Base-by-base conservation (phyloP, 345 rosid species). In the Aquilaria malaccensis region DNA sequence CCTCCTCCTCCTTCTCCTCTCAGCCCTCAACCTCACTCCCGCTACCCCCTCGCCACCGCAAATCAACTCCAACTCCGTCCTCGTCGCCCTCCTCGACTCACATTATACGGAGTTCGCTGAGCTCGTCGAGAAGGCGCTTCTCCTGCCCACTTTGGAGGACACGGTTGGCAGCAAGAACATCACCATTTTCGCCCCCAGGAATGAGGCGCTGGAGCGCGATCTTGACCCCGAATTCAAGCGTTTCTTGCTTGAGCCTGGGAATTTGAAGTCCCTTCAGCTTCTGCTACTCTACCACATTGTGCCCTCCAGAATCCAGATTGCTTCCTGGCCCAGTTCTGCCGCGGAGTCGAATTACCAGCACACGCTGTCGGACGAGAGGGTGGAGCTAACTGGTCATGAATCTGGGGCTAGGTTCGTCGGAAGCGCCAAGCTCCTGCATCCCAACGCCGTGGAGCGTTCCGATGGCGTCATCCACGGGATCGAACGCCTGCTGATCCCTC, bases 391-490 rank as follows among this genome's bases (percentile, higher is more conserved):
- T 32, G 11, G 31, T 11, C 29, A 72, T 64, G 4, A 59, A 62
- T 63, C 70, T 47, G 85, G 79, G 0, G 22, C 59, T 0, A 78
- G 59, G 14, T 53, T 72, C 50, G 72, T 88, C 0, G 82, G 72
- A 29, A 62, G 67, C 3, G 84, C 96, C 12, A 70, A 66, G 59
- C 62, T 88, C 9, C 57, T 77, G 50, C 75, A 69, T 9, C 77
- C 72, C 11, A 67, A 82, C 62, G 77, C 70, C 11, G 43, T 88
- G 13, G 64, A 65, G 71, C 83, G 93, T 12, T 86, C 96, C 41
- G 96, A 88, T 9, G 96, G 96, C 1, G 72, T 88, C 11, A 85
- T 88, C 66, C 92, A 88, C 77, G 89, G 92, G 13, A 88, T 88
- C 70, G 86, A 85, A n/a, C 78, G 79, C 61, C 78, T 88, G 0